Conservation (phyloP, 139 green algal genomes). For the Ettlia oleoabundans region DNA sequence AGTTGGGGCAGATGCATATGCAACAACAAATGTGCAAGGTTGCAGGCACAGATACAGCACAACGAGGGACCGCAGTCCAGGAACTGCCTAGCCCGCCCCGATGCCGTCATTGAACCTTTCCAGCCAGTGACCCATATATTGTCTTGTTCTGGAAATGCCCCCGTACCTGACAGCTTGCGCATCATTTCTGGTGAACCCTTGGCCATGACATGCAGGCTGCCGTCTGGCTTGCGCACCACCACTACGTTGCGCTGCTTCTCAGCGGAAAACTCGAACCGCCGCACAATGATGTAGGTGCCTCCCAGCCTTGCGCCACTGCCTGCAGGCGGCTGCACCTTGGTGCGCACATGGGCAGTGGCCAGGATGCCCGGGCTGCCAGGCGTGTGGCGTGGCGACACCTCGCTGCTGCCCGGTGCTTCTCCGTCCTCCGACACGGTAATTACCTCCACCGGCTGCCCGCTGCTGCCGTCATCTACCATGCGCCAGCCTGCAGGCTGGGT, state of each 20-base stretch:
- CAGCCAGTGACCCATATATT: no score
- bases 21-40: no score
- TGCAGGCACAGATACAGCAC: background rate
- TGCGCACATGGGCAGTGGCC: constrained; percentile 53
- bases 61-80: background rate
- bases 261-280: constrained; percentile 71
- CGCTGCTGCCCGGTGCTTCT: constrained; percentile 2
- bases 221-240: constrained; percentile 55
- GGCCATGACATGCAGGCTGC: constrained; percentile 40
- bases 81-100: no score
- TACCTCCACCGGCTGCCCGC: constrained; percentile 35
- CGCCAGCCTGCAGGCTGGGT: no score
- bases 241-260: constrained; percentile 71
- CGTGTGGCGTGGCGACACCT: background rate
- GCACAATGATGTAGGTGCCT: constrained; percentile 50
- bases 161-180: constrained; percentile 43
- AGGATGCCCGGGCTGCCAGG: constrained; percentile 19
- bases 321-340: constrained; percentile 50
- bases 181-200: constrained; percentile 75
- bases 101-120: background rate
- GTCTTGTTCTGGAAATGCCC: no score
- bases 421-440: constrained; percentile 30
- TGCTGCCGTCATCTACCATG: constrained; percentile 52
- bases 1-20: no score
- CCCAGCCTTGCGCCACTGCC: background rate